Evolutionary conservation across 345 rosid species (phyloP).

Genomic region (Pistacia atlantica): DNA sequence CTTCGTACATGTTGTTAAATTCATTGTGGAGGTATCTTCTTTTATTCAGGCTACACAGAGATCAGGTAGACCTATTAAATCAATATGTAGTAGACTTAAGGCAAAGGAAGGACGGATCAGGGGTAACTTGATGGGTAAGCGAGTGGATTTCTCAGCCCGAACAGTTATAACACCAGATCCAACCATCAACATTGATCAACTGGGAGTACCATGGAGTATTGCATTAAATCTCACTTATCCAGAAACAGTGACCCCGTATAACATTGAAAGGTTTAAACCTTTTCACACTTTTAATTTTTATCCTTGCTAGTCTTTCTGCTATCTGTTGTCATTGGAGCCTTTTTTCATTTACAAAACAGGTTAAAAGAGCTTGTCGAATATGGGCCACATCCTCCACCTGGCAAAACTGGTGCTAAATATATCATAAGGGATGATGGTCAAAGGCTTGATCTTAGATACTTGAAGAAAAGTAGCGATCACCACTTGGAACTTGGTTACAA

Average conservation of each 20-base stretch:
- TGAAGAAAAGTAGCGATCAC: conserved; percentile 98
- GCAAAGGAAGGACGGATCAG: conserved; percentile 97
- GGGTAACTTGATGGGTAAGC: conserved; percentile 96
- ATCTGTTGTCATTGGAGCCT: background rate
- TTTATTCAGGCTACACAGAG: conserved; percentile 86
- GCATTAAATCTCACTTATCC: conserved; percentile 95
- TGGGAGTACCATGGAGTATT: conserved; percentile 99
- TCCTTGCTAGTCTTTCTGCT: background rate
- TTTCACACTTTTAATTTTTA: background rate
- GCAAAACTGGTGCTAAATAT: conserved; percentile 95
- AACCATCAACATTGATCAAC: conserved; percentile 84
- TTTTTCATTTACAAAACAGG: conserved; percentile 40
- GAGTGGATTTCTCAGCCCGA: conserved; percentile 98
- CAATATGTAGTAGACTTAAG: conserved; percentile 94
- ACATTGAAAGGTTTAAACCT: conserved; percentile 75
- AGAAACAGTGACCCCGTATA: conserved; percentile 94
- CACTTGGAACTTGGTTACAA: conserved; percentile 99
- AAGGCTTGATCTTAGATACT: conserved; percentile 94
- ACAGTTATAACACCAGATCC: conserved; percentile 99
- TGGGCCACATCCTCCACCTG: conserved; percentile 99
- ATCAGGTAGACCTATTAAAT: conserved; percentile 96
- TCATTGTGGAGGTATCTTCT: conserved; percentile 15
- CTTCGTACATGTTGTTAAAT: background rate
- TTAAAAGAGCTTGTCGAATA: conserved; percentile 93
- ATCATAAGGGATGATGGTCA: conserved; percentile 98